phyloP scores from a whole-genome alignment of 805 yeast species.

The Zygoascus bituminiphila region DNA sequence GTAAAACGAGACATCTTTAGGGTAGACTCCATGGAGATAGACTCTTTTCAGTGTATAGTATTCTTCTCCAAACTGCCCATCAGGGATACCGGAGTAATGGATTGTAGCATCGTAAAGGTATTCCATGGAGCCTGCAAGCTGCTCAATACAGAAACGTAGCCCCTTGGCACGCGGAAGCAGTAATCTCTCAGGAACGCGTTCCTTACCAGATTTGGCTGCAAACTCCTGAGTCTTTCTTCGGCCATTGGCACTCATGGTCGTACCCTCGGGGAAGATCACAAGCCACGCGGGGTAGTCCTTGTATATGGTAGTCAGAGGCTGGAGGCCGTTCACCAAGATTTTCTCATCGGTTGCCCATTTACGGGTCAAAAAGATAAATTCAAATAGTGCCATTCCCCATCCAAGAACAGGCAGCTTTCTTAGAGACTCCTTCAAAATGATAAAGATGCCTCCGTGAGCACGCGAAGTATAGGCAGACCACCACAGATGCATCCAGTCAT shows the following conservation, averaged over 20 bases:
- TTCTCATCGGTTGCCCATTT: constrained; percentile 77
- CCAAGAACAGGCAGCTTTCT: constrained; percentile 68
- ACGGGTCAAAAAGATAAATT: constrained; percentile 72
- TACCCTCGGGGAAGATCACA: constrained; percentile 89
- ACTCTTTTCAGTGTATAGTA: constrained; percentile 55
- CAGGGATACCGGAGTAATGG: constrained; percentile 65
- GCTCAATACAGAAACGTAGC: constrained; percentile 52
- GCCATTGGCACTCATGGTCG: constrained; percentile 68
- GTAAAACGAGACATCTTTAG: constrained; percentile 55
- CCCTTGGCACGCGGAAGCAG: constrained; percentile 84
- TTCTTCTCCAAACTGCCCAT: constrained; percentile 67
- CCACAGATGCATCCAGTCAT: constrained; percentile 93
- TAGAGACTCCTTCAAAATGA: constrained; percentile 71
- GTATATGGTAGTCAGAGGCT: constrained; percentile 41
- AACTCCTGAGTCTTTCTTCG: constrained; percentile 47
- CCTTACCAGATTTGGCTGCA: constrained; percentile 38
- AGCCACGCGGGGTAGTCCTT: constrained; percentile 54
- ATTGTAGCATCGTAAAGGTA: constrained; percentile 74
- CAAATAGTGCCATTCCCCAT: constrained; percentile 71
- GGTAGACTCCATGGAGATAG: constrained; percentile 65
- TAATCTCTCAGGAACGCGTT: constrained; percentile 42
- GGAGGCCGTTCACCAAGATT: constrained; percentile 46
- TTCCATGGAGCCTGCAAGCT: constrained; percentile 34
- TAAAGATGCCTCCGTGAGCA: constrained; percentile 57
- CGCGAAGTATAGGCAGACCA: constrained; percentile 64